Evolutionary conservation across 768 basidiomycete species (phyloP).

Genomic region (Candolleomyces efflorescens): DNA sequence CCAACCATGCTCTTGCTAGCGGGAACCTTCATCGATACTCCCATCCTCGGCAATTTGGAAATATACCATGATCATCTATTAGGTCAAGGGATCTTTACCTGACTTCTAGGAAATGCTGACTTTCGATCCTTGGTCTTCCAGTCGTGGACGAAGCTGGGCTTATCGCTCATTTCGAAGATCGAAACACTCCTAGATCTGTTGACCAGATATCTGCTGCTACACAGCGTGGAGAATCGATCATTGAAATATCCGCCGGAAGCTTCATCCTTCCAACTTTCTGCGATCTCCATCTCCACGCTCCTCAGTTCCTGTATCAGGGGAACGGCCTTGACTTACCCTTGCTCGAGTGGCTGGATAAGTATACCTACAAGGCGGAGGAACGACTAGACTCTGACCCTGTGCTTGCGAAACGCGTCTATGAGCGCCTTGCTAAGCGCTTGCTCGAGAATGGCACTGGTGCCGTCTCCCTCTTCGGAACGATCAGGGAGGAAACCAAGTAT

Average conservation of each 20-base stretch:
- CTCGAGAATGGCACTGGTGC: constrained; percentile 73
- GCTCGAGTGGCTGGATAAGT: constrained; percentile 80
- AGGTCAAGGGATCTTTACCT: constrained; percentile 23
- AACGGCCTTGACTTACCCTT: constrained; percentile 81
- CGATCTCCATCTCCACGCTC: constrained; percentile 84
- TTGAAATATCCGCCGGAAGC: constrained; percentile 41
- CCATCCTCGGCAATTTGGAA: constrained; percentile 45
- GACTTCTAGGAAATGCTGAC: constrained; percentile 6
- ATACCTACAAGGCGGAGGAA: constrained; percentile 82
- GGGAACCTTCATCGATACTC: constrained; percentile 59
- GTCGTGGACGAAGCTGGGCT: constrained; percentile 39
- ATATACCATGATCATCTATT: constrained; percentile 56
- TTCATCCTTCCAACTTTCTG: constrained; percentile 79
- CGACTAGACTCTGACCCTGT: constrained; percentile 55
- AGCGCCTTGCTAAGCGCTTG: constrained; percentile 59
- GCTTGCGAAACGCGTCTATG: constrained; percentile 67
- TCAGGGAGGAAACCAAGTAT: constrained; percentile 79
- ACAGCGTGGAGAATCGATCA: constrained; percentile 15
- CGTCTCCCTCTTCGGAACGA: constrained; percentile 79
- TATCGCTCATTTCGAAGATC: constrained; percentile 47
- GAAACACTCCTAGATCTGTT: constrained; percentile 29
- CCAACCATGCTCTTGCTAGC: constrained; percentile 19
- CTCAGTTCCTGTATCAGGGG: constrained; percentile 86
- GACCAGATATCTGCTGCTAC: constrained; percentile 18
- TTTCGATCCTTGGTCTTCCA: neutral